Percentiles rank a stretch among this genome's conserved stretches.
phyloP scores from a whole-genome alignment of 2,329 filamentous ascomycete genomes.

The Xylaria sp. region DNA sequence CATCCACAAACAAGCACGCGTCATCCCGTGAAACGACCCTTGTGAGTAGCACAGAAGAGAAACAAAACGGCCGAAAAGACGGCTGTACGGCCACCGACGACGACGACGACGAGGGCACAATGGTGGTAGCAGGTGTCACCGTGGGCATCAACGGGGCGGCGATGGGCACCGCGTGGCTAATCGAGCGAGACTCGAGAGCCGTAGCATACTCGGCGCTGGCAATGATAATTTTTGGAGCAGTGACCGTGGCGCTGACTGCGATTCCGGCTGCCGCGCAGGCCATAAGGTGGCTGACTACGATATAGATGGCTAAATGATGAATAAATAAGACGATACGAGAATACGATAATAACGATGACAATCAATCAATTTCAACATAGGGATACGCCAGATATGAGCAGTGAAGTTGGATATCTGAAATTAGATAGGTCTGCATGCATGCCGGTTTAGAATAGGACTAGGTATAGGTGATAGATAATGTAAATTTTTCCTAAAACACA shows the following conservation, averaged over 20 bases:
- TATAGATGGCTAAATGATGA: slow-evolving; percentile 33
- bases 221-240: slow-evolving; percentile 68
- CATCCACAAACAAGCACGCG: neutral
- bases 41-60: slow-evolving; percentile 31
- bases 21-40: neutral
- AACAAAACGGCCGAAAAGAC: neutral
- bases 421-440: slow-evolving; percentile 11
- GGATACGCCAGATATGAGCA: neutral
- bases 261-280: slow-evolving; percentile 58
- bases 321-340: slow-evolving; percentile 14
- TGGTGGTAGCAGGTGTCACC: slow-evolving; percentile 62
- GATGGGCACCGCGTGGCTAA: slow-evolving; percentile 69
- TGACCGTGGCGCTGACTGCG: slow-evolving; percentile 65
- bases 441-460: slow-evolving; percentile 9
- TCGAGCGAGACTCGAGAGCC: slow-evolving; percentile 63
- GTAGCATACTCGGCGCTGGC: slow-evolving; percentile 67
- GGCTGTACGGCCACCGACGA: slow-evolving; percentile 10
- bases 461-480: neutral
- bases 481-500: neutral
- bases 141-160: slow-evolving; percentile 69
- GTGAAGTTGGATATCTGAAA: neutral
- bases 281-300: slow-evolving; percentile 51
- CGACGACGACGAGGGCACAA: slow-evolving; percentile 44
- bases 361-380: neutral
- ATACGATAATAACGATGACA: neutral